Evolutionary conservation across 2,329 filamentous ascomycete species (phyloP), one percentile per base, ranked within the genome.

Genomic region (Colletotrichum viniferum): DNA sequence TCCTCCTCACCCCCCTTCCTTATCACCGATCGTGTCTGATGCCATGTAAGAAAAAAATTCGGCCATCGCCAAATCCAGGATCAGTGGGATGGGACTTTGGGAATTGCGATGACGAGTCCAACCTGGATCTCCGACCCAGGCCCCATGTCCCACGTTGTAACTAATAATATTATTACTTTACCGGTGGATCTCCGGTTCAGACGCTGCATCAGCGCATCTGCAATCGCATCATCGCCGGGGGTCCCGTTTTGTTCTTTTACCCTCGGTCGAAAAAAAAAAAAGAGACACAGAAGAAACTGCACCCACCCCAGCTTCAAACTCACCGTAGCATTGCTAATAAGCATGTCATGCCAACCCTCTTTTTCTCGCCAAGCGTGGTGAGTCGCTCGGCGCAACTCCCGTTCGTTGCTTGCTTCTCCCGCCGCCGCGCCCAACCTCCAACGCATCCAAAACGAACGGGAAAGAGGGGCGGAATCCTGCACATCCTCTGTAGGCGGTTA

Each of bases 91-190:
- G 60, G 67, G 34, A 65, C 72, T 66, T 60, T 62, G 32, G 55
- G 66, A n/a, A 56, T 71, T 48, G 24, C 52, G 62, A 63, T 71
- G 62, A 72, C 72, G 72, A 72, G 55, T 67, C 72, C 68, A 64
- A 61, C 68, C n/a, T 21, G 72, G 28, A 52, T 62, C 48, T 69
- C 12, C 30, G 24, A 32, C 30, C 60, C 36, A 28, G 67, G 71
- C 30, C 58, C 30, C 65, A 63, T 26, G 21, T 48, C 48, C 48
- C 69, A 38, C 32, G 38, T 68, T 56, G 64, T 56, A 60, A 52
- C 61, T 56, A 34, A 72, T 58, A n/a, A 48, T 68, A 61, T 28
- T 72, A 67, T 58, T 67, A 43, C 62, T 32, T 30, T 28, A 52
- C 30, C 55, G 69, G 69, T 75, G 56, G 62, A 75, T 75, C 69